phyloP scores from a whole-genome alignment of 169 alveolate species.

The Plasmodium ovale region DNA sequence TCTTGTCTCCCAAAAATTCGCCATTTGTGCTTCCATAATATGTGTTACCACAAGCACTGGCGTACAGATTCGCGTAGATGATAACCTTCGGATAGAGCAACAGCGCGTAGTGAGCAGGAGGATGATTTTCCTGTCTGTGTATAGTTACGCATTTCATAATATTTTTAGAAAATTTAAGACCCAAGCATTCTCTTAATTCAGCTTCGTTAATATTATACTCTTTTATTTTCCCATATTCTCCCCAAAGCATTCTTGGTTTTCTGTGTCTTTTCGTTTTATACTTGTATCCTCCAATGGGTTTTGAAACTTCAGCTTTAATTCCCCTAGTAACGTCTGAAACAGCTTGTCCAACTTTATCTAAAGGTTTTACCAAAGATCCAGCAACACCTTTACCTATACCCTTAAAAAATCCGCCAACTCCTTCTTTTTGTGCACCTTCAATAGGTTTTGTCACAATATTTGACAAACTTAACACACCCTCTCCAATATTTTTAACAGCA shows the following conservation, averaged over 20 bases:
- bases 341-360: slow-evolving; percentile 93
- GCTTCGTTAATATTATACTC: slow-evolving; percentile 87
- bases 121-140: slow-evolving; percentile 74
- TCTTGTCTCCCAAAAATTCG: slow-evolving; percentile 20
- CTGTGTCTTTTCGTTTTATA: slow-evolving; percentile 84
- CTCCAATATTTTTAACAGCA: slow-evolving; percentile 91
- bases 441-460: slow-evolving; percentile 92
- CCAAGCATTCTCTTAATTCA: slow-evolving; percentile 86
- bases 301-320: slow-evolving; percentile 89
- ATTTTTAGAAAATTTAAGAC: slow-evolving; percentile 84
- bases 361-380: slow-evolving; percentile 93
- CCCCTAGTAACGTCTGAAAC: slow-evolving; percentile 91
- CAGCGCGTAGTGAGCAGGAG: slow-evolving; percentile 63
- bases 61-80: slow-evolving; percentile 73
- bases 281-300: slow-evolving; percentile 86
- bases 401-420: slow-evolving; percentile 91
- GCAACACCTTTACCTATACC: slow-evolving; percentile 94
- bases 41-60: slow-evolving; percentile 1
- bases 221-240: slow-evolving; percentile 86
- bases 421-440: slow-evolving; percentile 93
- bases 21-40: background rate
- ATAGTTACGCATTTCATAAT: slow-evolving; percentile 81
- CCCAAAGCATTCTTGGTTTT: slow-evolving; percentile 92
- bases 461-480: slow-evolving; percentile 90
- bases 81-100: slow-evolving; percentile 68